phyloP scores from a whole-genome alignment of 2,329 filamentous ascomycete species.

The Waltergamsia citrina region DNA sequence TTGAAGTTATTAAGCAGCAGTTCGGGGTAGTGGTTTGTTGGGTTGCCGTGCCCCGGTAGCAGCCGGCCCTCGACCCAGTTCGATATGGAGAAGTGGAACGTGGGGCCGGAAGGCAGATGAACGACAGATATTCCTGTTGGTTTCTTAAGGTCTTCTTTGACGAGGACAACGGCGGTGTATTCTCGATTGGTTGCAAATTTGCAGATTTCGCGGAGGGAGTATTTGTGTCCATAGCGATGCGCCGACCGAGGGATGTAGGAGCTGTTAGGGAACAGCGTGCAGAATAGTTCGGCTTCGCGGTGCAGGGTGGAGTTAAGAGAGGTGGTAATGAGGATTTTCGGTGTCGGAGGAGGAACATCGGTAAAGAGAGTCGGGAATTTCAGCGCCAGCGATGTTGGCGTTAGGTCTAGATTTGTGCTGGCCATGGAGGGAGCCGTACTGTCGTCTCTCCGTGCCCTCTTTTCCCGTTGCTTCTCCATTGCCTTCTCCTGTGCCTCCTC shows the following conservation, averaged over 20 bases:
- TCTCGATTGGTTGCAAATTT: slow-evolving; percentile 73
- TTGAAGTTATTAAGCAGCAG: slow-evolving; percentile 90
- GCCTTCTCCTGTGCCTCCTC: slow-evolving; percentile 34
- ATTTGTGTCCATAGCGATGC: slow-evolving; percentile 81
- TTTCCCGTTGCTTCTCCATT: slow-evolving; percentile 32
- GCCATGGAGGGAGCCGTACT: slow-evolving; percentile 49
- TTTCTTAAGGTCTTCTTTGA: slow-evolving; percentile 84
- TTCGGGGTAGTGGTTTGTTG: slow-evolving; percentile 85
- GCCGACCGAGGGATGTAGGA: slow-evolving; percentile 81
- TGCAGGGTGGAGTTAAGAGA: slow-evolving; percentile 84
- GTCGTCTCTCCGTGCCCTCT: slow-evolving; percentile 34
- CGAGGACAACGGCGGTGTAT: slow-evolving; percentile 74
- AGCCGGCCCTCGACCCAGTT: slow-evolving; percentile 87
- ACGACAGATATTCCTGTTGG: slow-evolving; percentile 76
- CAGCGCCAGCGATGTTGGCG: slow-evolving; percentile 46
- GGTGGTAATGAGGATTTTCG: slow-evolving; percentile 89
- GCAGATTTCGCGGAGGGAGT: slow-evolving; percentile 83
- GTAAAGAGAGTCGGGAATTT: slow-evolving; percentile 56
- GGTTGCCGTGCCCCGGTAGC: slow-evolving; percentile 78
- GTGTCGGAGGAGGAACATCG: slow-evolving; percentile 48
- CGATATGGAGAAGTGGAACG: slow-evolving; percentile 83
- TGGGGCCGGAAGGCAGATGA: slow-evolving; percentile 75
- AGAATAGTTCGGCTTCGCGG: slow-evolving; percentile 68
- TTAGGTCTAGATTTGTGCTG: slow-evolving; percentile 55
- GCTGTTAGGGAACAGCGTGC: slow-evolving; percentile 73